Evolutionary conservation across 2,329 filamentous ascomycete species (phyloP).

Genomic region (Pseudofabraea citricarpa): DNA sequence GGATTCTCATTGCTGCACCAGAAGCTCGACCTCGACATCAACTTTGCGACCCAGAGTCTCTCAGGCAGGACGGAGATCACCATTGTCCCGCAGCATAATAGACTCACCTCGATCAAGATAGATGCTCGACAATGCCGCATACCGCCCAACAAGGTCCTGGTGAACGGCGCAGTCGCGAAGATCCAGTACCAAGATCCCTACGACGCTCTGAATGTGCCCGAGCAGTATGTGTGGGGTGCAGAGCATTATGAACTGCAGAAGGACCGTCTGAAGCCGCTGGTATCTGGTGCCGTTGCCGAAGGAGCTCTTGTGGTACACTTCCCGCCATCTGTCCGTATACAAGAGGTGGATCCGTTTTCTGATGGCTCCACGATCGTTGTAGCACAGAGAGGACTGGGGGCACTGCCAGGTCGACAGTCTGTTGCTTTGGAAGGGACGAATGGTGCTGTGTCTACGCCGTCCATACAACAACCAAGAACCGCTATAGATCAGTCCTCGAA

Average conservation of each 20-base stretch:
- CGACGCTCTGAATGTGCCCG: slow-evolving; percentile 55
- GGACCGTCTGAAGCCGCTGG: slow-evolving; percentile 50
- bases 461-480: slow-evolving; percentile 25
- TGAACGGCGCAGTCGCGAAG: slow-evolving; percentile 34
- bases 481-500: slow-evolving; percentile 31
- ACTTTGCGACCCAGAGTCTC: slow-evolving; percentile 72
- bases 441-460: slow-evolving; percentile 27
- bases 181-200: slow-evolving; percentile 55
- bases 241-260: slow-evolving; percentile 72
- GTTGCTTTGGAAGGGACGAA: slow-evolving; percentile 29
- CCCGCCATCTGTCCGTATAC: slow-evolving; percentile 56
- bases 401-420: slow-evolving; percentile 15
- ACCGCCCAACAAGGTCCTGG: slow-evolving; percentile 46
- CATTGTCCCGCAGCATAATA: slow-evolving; percentile 52
- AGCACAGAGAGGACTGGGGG: slow-evolving; percentile 32
- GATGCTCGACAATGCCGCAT: slow-evolving; percentile 61
- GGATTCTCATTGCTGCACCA: slow-evolving; percentile 66
- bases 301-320: slow-evolving; percentile 55
- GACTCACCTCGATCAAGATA: slow-evolving; percentile 52
- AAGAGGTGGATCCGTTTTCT: slow-evolving; percentile 51
- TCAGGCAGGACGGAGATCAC: slow-evolving; percentile 78
- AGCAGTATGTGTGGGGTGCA: slow-evolving; percentile 57
- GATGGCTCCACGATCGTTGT: slow-evolving; percentile 41
- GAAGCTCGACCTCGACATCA: slow-evolving; percentile 82
- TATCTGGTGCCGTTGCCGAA: slow-evolving; percentile 34